Evolutionary conservation across 1,284 basidiomycete genomes (phyloP).

Genomic region (Inonotus hispidus): DNA sequence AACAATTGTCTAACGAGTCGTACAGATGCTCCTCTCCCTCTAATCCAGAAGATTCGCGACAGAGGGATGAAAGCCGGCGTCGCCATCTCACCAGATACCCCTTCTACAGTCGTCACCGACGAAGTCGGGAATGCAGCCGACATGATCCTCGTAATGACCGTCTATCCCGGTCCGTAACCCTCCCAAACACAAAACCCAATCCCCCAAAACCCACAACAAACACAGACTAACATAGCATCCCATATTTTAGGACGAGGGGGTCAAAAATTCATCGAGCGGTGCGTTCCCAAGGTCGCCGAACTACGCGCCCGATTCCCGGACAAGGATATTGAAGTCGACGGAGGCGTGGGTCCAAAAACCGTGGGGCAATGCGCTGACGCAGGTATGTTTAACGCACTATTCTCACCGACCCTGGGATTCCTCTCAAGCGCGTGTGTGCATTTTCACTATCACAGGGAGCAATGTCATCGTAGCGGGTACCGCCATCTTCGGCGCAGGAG

Average conservation of each 20-base stretch:
- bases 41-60: constrained; percentile 73
- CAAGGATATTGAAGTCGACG: constrained; percentile 97
- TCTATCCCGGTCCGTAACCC: constrained; percentile 69
- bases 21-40: constrained; percentile 64
- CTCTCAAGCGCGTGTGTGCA: constrained; percentile 6
- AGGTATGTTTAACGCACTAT: constrained; percentile 43
- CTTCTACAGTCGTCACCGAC: constrained; percentile 79
- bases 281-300: constrained; percentile 90
- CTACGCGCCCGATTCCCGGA: constrained; percentile 87
- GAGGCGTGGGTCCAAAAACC: constrained; percentile 91
- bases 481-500: constrained; percentile 82
- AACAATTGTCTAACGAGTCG: not conserved
- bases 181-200: not conserved
- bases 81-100: constrained; percentile 92
- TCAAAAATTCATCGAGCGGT: constrained; percentile 94
- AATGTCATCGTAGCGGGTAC: constrained; percentile 99
- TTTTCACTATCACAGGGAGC: constrained; percentile 52
- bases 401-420: constrained; percentile 1
- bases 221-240: not conserved
- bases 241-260: constrained; percentile 71
- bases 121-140: constrained; percentile 76
- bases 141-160: constrained; percentile 97
- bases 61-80: constrained; percentile 87
- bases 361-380: constrained; percentile 88
- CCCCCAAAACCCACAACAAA: not conserved